Evolutionary conservation across 805 yeast species (phyloP).

Genomic region (Pichia ethanolica): DNA sequence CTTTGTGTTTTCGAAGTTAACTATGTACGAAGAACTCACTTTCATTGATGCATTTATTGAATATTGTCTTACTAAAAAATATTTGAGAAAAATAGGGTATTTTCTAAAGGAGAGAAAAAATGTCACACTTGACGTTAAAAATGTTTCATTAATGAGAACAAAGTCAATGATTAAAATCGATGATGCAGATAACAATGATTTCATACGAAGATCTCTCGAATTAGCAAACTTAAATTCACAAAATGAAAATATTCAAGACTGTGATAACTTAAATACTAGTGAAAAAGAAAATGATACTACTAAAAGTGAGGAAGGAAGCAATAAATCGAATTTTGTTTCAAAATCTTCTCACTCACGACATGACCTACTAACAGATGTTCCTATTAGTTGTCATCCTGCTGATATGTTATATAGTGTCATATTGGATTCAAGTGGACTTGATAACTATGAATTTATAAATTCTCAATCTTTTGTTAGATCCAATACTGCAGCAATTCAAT

Average conservation of each 20-base stretch:
- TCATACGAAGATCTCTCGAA: too few relatives aligned
- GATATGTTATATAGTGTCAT: conserved; percentile 17
- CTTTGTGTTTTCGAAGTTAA: conserved; percentile 32
- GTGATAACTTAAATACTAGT: too few relatives aligned
- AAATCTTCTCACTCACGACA: too few relatives aligned
- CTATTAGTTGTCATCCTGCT: conserved; percentile 16
- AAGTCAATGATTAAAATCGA: background rate
- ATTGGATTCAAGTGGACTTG: conserved; percentile 12
- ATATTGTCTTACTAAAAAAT: conserved; percentile 6
- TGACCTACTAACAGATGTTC: conserved; percentile 1
- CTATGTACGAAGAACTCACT: conserved; percentile 13
- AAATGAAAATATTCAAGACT: too few relatives aligned
- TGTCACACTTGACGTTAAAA: background rate
- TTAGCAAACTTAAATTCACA: too few relatives aligned
- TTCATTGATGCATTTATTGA: conserved; percentile 12
- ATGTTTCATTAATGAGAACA: background rate
- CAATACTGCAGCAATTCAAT: conserved; percentile 14
- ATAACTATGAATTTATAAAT: conserved; percentile 15
- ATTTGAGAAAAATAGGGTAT: conserved; percentile 3
- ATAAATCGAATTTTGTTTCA: too few relatives aligned
- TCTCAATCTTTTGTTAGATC: conserved; percentile 12
- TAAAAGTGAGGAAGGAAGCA: background rate
- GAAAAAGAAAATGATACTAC: background rate
- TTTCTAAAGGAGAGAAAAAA: conserved; percentile 2
- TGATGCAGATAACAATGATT: too few relatives aligned